Percentiles rank a stretch among this genome's conserved stretches.
Conservation (phyloP, 371 early-diverging fungal species). For the Actinomucor elegans region DNA sequence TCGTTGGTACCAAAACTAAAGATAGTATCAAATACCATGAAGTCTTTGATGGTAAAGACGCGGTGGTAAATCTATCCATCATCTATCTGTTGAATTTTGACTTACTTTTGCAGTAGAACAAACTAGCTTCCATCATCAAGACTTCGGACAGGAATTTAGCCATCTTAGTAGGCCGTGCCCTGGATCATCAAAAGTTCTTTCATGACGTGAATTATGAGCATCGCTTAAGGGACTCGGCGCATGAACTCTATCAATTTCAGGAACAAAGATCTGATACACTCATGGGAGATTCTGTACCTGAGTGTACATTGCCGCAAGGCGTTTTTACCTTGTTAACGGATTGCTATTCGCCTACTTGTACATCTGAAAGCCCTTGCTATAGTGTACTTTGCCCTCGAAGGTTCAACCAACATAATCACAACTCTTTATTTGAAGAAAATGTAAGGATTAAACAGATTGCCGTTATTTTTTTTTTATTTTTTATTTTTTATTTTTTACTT, state of each 20-base stretch:
- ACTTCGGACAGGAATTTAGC: constrained; percentile 83
- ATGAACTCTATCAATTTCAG: constrained; percentile 79
- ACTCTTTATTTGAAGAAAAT: constrained; percentile 15
- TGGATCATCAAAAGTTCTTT: constrained; percentile 82
- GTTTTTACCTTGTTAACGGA: constrained; percentile 64
- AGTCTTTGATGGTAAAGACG: constrained; percentile 82
- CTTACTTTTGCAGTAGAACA: constrained; percentile 52
- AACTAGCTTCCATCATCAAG: constrained; percentile 66
- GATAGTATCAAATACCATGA: constrained; percentile 80
- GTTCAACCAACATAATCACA: constrained; percentile 29
- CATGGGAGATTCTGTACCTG: not conserved
- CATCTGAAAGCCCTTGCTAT: constrained; percentile 53
- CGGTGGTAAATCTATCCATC: constrained; percentile 61
- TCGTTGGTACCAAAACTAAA: constrained; percentile 58
- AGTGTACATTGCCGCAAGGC: constrained; percentile 36
- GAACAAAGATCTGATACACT: constrained; percentile 8
- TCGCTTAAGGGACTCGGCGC: constrained; percentile 71
- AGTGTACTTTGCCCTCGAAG: constrained; percentile 58
- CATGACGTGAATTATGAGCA: constrained; percentile 83
- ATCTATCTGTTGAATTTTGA: not conserved
- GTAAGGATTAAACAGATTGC: not conserved
- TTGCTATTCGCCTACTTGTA: constrained; percentile 71
- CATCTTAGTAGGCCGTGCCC: constrained; percentile 75
- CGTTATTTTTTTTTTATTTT: not conserved
- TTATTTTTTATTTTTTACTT: no score